Evolutionary conservation across 2,329 filamentous ascomycete genomes (phyloP), one percentile per base, ranked within the genome.

Genomic region (Fusarium illudens): DNA sequence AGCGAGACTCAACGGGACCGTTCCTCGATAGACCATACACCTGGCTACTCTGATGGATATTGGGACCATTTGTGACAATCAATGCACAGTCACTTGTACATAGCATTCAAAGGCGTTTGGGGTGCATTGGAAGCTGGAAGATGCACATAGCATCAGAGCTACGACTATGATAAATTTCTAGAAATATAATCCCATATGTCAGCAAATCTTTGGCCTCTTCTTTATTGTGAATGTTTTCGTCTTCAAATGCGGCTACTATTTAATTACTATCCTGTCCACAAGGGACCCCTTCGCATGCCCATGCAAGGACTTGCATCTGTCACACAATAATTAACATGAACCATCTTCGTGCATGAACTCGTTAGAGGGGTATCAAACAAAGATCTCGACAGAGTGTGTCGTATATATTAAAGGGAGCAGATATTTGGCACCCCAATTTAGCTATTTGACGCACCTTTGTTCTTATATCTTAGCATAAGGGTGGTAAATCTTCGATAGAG

Each of bases 131-230:
- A 58, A 52, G 62, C 34, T 25, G 39, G 62, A 65, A 55, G 67
- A 62, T 74, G 71, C 62, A 48, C 53, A 62, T 22, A 71, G 70
- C 65, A 73, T 72, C 61, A 32, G 46, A 52, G 60, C 63, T 70
- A 68, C 55, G 67, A 69, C 64, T 59, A 73, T 71, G 69, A 74
- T 70, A 63, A 65, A 70, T 62, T 62, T 60, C 46, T 70, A 73
- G 67, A 74, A 48, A 65, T 56, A 72, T 73, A 74, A 74, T 74
- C 60, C 58, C 72, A 74, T 71, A 72, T 74, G 72, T 74, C 67
- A 57, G 51, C 42, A 33, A 51, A 67, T 17, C 25, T n/a, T 7
- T 1, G 11, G 6, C n/a, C 5, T 17, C 4, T 4, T n/a, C 29
- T 19, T 11, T 11, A 8, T 17, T 58, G 36, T 53, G 50, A 57